phyloP scores from a whole-genome alignment of 768 basidiomycete genomes.

The Mycena maculata region DNA sequence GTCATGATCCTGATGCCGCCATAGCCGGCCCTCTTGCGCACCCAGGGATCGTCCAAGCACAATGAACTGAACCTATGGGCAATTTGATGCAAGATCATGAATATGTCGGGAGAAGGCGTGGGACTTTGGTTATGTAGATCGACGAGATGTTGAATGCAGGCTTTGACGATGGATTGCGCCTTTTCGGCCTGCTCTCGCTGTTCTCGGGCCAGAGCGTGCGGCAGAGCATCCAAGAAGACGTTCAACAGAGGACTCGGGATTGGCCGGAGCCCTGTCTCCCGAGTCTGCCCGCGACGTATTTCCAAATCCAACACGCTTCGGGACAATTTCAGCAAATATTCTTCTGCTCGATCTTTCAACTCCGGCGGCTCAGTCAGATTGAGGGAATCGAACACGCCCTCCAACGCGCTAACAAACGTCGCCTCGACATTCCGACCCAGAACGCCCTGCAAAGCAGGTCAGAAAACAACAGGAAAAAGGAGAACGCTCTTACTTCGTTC shows the following conservation, averaged over 20 bases:
- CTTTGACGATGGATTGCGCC: conserved; percentile 68
- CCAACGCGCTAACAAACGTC: conserved; percentile 74
- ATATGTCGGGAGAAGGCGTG: conserved; percentile 64
- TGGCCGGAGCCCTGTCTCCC: conserved; percentile 63
- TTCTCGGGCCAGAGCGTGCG: conserved; percentile 78
- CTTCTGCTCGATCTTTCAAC: conserved; percentile 72
- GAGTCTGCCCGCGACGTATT: conserved; percentile 67
- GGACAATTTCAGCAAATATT: conserved; percentile 76
- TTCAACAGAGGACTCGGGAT: conserved; percentile 69
- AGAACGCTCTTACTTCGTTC: conserved; percentile 68
- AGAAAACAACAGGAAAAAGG: not conserved
- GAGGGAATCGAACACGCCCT: conserved; percentile 83
- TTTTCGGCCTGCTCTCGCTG: conserved; percentile 68
- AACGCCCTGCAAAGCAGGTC: conserved; percentile 63
- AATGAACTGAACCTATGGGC: conserved; percentile 85
- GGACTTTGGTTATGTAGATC: conserved; percentile 60
- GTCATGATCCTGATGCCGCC: conserved; percentile 87
- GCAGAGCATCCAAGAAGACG: conserved; percentile 84
- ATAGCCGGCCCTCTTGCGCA: conserved; percentile 89
- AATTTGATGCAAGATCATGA: conserved; percentile 82
- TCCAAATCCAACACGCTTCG: conserved; percentile 81
- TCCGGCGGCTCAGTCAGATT: conserved; percentile 66
- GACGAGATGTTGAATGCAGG: conserved; percentile 76
- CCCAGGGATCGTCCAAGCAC: conserved; percentile 93
- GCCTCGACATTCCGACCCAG: conserved; percentile 79